Conservation (phyloP, 495 filamentous ascomycete genomes). For the Aspergillus nanangensis region DNA sequence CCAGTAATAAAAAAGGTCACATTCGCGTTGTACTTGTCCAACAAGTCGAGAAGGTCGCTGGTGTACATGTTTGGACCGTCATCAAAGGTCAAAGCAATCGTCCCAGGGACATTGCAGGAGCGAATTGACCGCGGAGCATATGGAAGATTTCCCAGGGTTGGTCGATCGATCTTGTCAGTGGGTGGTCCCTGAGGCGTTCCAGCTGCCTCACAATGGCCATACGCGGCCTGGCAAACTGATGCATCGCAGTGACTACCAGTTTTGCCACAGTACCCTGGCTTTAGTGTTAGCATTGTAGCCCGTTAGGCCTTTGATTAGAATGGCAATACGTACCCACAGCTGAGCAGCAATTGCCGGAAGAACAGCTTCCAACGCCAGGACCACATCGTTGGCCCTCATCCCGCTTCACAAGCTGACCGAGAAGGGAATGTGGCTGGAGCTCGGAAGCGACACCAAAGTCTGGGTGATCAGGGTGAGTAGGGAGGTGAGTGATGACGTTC, state of each 20-base stretch:
- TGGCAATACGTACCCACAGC: slow-evolving; percentile 43
- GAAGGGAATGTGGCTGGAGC: neutral
- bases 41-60: slow-evolving; percentile 60
- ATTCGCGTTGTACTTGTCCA: slow-evolving; percentile 61
- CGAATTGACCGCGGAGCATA: slow-evolving; percentile 64
- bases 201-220: slow-evolving; percentile 66
- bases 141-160: slow-evolving; percentile 50
- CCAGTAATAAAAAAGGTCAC: slow-evolving; percentile 81
- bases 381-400: slow-evolving; percentile 33
- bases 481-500: neutral
- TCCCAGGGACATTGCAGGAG: slow-evolving; percentile 56
- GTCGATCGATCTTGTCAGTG: slow-evolving; percentile 54
- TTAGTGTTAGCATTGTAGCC: slow-evolving; percentile 8
- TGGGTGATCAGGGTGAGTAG: neutral
- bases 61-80: slow-evolving; percentile 74
- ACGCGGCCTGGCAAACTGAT: slow-evolving; percentile 67
- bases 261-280: slow-evolving; percentile 54
- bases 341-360: slow-evolving; percentile 60
- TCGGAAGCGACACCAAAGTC: neutral
- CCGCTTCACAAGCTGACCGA: slow-evolving; percentile 12
- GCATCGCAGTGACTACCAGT: slow-evolving; percentile 58
- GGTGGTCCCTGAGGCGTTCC: slow-evolving; percentile 55
- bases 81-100: slow-evolving; percentile 73
- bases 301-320: neutral
- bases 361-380: slow-evolving; percentile 44